Conservation (phyloP, 140 eudicot species). For the Cichorium intybus region DNA sequence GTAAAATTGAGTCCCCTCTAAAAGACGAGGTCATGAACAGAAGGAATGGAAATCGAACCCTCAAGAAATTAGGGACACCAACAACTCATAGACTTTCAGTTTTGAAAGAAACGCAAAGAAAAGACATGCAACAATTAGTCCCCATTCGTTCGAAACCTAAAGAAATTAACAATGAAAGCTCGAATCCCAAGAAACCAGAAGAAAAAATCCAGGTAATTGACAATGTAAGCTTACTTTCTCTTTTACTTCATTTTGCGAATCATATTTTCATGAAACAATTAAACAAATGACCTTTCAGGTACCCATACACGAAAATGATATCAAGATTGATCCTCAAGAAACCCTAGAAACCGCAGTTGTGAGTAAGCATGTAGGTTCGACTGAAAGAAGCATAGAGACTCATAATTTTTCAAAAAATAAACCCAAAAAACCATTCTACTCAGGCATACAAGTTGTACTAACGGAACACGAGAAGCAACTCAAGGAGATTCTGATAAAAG, state of each 20-base stretch:
- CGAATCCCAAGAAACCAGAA: constrained; percentile 22
- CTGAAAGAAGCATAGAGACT: not conserved
- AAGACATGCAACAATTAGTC: constrained; percentile 16
- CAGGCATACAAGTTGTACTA: constrained; percentile 44
- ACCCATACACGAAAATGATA: constrained; percentile 5
- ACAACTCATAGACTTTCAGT: constrained; percentile 31
- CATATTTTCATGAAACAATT: constrained; percentile 6
- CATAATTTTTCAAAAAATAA: constrained; percentile 4
- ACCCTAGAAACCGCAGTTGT: constrained; percentile 7
- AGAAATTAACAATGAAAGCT: constrained; percentile 22
- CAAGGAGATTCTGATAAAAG: constrained; percentile 64
- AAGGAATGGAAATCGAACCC: constrained; percentile 28
- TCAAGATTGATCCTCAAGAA: constrained; percentile 9
- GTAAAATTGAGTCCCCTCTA: constrained; percentile 26
- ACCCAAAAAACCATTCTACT: constrained; percentile 33
- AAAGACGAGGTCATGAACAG: constrained; percentile 43
- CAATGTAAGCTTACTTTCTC: constrained; percentile 41
- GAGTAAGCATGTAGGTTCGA: constrained; percentile 24
- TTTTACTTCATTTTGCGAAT: not conserved
- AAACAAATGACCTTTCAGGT: constrained; percentile 1
- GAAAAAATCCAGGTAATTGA: constrained; percentile 13
- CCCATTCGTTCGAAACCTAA: constrained; percentile 18
- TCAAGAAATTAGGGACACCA: constrained; percentile 26
- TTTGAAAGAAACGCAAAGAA: constrained; percentile 38
- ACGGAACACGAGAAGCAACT: constrained; percentile 69